A percentile compares a stretch with the other conserved stretches of the same genome.
These are phyloP conservation scores for Schizonepeta tenuifolia DNA, from an alignment of 257 asterid species.

Conservation along the genomic window DNA sequence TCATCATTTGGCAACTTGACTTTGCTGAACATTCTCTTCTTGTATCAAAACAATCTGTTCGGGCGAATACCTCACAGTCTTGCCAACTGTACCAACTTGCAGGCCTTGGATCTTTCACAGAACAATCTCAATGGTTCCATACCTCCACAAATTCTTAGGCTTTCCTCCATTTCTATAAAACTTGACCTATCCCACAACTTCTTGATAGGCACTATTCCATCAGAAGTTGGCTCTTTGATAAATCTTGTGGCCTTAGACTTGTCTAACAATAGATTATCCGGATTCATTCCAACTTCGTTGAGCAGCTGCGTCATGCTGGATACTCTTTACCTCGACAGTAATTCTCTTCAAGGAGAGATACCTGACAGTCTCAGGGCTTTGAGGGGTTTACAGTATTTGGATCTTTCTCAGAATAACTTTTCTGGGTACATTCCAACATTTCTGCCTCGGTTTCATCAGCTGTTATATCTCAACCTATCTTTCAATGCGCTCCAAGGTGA, in stretches of 20 bases:
- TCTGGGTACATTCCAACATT: slow-evolving; percentile 2
- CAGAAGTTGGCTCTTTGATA: slow-evolving; percentile 24
- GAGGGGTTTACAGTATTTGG: slow-evolving; percentile 26
- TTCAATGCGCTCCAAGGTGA: too few species aligned
- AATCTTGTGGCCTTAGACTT: slow-evolving; percentile 17
- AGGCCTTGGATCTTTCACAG: not conserved
- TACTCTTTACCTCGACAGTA: slow-evolving; percentile 4
- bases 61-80: slow-evolving; percentile 31
- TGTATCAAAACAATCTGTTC: not conserved
- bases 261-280: slow-evolving; percentile 36
- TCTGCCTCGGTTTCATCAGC: not conserved
- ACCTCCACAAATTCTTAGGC: slow-evolving; percentile 20
- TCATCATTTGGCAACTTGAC: slow-evolving; percentile 30
- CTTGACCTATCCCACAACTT: slow-evolving; percentile 23
- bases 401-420: slow-evolving; percentile 24
- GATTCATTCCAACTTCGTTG: slow-evolving; percentile 36
- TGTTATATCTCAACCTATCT: not conserved
- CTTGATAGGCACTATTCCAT: slow-evolving; percentile 22
- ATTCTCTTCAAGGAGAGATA: slow-evolving; percentile 36
- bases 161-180: slow-evolving; percentile 21
- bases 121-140: slow-evolving; percentile 30
- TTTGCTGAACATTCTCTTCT: not conserved
- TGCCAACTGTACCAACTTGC: slow-evolving; percentile 25
- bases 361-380: slow-evolving; percentile 32
- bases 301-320: slow-evolving; percentile 24